Conservation (phyloP, 257 asterid genomes). For the Fraxinus quadrangulata region DNA sequence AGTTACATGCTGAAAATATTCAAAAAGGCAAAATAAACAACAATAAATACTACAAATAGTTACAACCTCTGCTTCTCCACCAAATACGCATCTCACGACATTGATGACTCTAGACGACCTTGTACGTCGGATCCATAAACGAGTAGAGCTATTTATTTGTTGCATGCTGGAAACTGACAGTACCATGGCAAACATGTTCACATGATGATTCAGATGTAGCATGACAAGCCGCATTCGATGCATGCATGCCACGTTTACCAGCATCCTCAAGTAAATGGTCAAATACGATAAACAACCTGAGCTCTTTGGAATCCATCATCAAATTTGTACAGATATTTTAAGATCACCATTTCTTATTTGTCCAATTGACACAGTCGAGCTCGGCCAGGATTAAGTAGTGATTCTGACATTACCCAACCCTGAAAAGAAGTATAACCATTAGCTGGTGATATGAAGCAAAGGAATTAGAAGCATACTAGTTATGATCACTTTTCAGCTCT, state of each 20-base stretch:
- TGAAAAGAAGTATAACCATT: conserved; percentile 35
- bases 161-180: conserved; percentile 22
- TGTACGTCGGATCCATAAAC: conserved; percentile 12
- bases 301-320: conserved; percentile 15
- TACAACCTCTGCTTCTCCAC: conserved; percentile 16
- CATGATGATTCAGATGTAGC: conserved; percentile 7
- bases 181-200: conserved; percentile 3
- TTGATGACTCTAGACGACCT: conserved; percentile 13
- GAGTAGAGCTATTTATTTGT: not conserved
- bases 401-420: conserved; percentile 99
- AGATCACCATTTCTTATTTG: conserved; percentile 24
- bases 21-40: not conserved
- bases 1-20: not conserved
- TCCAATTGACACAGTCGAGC: conserved; percentile 69
- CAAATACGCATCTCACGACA: not conserved
- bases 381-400: conserved; percentile 90
- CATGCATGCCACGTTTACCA: conserved; percentile 10
- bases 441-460: conserved; percentile 19
- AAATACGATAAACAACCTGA: conserved; percentile 17
- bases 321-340: conserved; percentile 14
- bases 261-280: not conserved
- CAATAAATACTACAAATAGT: not conserved
- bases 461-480: not conserved
- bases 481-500: not conserved
- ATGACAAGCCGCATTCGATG: not conserved